Evolutionary conservation across 495 filamentous ascomycete species (phyloP).

Genomic region (Chlorociboria aeruginascens): DNA sequence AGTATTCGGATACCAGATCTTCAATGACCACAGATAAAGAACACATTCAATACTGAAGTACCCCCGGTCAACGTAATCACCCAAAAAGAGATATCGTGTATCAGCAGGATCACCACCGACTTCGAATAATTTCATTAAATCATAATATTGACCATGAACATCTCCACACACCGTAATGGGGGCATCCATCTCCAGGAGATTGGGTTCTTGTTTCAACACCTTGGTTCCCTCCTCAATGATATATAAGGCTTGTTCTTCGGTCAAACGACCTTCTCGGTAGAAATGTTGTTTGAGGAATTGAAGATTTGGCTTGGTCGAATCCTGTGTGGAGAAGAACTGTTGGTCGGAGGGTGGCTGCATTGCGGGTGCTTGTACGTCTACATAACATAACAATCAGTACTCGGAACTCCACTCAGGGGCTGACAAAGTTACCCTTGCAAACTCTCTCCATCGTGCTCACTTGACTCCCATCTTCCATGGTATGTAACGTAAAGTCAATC

Average conservation of each 20-base stretch:
- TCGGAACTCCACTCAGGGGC: not conserved
- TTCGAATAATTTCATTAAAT: conserved; percentile 99
- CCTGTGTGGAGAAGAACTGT: conserved; percentile 58
- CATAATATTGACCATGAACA: conserved; percentile 97
- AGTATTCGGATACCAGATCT: conserved; percentile 98
- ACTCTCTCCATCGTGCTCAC: conserved; percentile 93
- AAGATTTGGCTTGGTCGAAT: conserved; percentile 81
- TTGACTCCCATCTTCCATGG: conserved; percentile 91
- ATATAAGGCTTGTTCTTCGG: conserved; percentile 93
- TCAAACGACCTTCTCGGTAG: conserved; percentile 91
- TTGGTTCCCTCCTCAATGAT: conserved; percentile 81
- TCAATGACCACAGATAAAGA: conserved; percentile 91
- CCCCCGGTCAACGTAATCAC: conserved; percentile 94
- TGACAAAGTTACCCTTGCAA: conserved; percentile 67
- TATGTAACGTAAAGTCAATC: conserved; percentile 96
- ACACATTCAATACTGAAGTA: conserved; percentile 99
- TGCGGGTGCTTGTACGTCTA: conserved; percentile 95
- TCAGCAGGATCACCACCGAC: conserved; percentile 95
- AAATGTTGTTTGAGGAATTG: conserved; percentile 95
- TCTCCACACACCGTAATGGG: conserved; percentile 99
- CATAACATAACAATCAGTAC: not conserved
- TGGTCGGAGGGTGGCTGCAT: conserved; percentile 82
- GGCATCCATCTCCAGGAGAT: conserved; percentile 97
- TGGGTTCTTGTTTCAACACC: conserved; percentile 75
- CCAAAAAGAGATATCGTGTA: conserved; percentile 91